These are phyloP conservation scores for Pezicula radicicola DNA, from an alignment of 2,329 filamentous ascomycete genomes.

Conservation along the genomic window DNA sequence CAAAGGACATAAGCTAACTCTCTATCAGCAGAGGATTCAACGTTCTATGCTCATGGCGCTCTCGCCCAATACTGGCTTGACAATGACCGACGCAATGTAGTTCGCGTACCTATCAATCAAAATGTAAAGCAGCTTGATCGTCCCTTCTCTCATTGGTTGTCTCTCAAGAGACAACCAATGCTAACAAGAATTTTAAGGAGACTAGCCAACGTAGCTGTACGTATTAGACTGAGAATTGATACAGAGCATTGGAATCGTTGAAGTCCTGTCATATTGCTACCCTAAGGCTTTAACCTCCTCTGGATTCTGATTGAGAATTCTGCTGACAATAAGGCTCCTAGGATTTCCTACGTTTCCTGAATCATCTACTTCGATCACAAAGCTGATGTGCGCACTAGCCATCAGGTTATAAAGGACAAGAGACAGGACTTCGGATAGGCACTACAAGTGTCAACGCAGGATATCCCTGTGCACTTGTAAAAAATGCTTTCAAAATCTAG, in stretches of 20 bases:
- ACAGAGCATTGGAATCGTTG: too few relatives aligned
- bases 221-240: conserved; percentile 7
- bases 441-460: too few relatives aligned
- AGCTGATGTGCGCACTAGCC: too few relatives aligned
- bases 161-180: background rate
- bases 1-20: background rate
- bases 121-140: conserved; percentile 2
- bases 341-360: too few relatives aligned
- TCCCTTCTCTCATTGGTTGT: conserved; percentile 2
- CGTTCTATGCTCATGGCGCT: conserved; percentile 21
- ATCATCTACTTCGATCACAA: too few relatives aligned
- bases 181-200: conserved; percentile 18
- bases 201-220: conserved; percentile 21
- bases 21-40: conserved; percentile 6
- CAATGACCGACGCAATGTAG: conserved; percentile 12
- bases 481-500: too few relatives aligned
- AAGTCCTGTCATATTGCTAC: conserved; percentile 6
- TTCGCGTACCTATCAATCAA: conserved; percentile 19
- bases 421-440: too few relatives aligned
- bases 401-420: too few relatives aligned
- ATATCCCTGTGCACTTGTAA: too few relatives aligned
- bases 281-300: too few relatives aligned
- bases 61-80: conserved; percentile 17
- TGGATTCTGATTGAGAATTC: too few relatives aligned
- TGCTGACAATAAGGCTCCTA: too few relatives aligned